These are phyloP conservation scores for Intubia oerlemansii DNA, from an alignment of 2,329 filamentous ascomycete genomes.

Conservation along the genomic window DNA sequence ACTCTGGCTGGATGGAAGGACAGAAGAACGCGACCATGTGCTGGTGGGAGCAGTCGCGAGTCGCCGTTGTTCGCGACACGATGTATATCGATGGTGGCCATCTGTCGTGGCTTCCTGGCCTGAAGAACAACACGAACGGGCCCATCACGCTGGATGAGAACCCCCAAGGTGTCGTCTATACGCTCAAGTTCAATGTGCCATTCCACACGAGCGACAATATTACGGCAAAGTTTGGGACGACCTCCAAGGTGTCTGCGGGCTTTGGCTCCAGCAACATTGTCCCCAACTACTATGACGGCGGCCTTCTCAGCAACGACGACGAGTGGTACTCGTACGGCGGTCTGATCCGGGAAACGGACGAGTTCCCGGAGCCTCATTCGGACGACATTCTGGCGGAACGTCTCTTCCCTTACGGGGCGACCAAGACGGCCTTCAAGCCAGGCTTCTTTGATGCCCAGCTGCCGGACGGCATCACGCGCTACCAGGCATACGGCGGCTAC, in stretches of 20 bases:
- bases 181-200: conserved; percentile 33
- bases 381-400: conserved; percentile 29
- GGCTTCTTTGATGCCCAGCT: conserved; percentile 22
- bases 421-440: conserved; percentile 19
- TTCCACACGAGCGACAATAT: conserved; percentile 33
- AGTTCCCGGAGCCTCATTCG: conserved; percentile 16
- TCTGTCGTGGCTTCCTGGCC: conserved; percentile 28
- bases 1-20: conserved; percentile 23
- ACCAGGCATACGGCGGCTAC: conserved; percentile 41
- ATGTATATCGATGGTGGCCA: conserved; percentile 44
- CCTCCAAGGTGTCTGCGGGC: conserved; percentile 24
- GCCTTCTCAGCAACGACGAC: conserved; percentile 40
- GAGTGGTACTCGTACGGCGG: conserved; percentile 47
- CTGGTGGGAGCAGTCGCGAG: conserved; percentile 31
- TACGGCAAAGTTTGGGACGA: conserved; percentile 24
- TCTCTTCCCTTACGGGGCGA: conserved; percentile 26
- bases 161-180: conserved; percentile 27
- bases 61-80: conserved; percentile 34
- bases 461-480: conserved; percentile 28
- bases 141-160: conserved; percentile 20
- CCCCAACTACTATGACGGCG: conserved; percentile 39
- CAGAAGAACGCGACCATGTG: conserved; percentile 40
- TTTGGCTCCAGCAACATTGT: conserved; percentile 25
- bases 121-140: conserved; percentile 19
- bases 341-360: conserved; percentile 16